Conservation (phyloP, 345 rosid genomes). For the Eucalyptus marginata region DNA sequence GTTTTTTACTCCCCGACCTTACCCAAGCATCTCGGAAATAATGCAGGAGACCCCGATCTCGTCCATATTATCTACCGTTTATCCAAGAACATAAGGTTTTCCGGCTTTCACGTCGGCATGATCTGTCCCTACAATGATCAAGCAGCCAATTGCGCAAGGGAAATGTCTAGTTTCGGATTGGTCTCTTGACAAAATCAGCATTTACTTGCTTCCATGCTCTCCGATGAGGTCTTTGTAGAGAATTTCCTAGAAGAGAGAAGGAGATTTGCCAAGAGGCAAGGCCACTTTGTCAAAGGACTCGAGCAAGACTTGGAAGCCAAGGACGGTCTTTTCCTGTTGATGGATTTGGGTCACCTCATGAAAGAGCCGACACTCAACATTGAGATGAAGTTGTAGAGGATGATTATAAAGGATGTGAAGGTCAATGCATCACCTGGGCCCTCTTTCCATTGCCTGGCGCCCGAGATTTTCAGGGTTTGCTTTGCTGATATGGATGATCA, state of each 20-base stretch:
- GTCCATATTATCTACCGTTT: background rate
- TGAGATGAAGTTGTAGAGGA: conserved; percentile 1
- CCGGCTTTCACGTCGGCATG: background rate
- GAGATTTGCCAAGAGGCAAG: background rate
- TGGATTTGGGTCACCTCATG: background rate
- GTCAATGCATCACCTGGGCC: conserved; percentile 6
- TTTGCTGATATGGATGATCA: conserved; percentile 9
- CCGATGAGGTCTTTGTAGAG: background rate
- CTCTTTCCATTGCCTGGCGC: conserved; percentile 2
- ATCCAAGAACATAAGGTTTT: conserved; percentile 5
- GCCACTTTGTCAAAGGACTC: background rate
- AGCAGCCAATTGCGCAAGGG: background rate
- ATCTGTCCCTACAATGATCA: conserved; percentile 7
- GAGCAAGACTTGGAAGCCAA: background rate
- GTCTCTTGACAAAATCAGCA: conserved; percentile 1
- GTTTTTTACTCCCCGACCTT: background rate
- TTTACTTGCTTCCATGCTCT: background rate
- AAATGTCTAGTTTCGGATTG: conserved; percentile 8
- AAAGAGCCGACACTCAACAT: background rate
- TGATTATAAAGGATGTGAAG: background rate
- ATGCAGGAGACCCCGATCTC: background rate
- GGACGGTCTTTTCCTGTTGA: conserved; percentile 1
- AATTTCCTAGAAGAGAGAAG: background rate
- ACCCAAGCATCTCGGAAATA: conserved; percentile 12
- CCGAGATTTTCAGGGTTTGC: conserved; percentile 9